These are phyloP conservation scores for Maudiozyma humilis DNA, from an alignment of 1,139 yeast species.

Conservation along the genomic window DNA sequence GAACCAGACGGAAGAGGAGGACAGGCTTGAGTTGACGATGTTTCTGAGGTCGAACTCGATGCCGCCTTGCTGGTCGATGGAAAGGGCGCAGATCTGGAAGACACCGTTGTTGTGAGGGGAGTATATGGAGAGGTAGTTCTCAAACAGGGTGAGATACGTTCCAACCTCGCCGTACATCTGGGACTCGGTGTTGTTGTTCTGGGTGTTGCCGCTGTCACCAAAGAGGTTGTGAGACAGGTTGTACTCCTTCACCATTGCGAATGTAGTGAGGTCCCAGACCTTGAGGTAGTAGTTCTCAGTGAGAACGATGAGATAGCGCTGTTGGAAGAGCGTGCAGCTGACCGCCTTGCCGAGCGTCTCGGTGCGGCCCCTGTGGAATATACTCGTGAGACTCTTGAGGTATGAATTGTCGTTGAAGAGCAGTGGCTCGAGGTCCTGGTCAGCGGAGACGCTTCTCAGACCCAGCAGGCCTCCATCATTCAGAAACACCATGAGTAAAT, in stretches of 20 bases:
- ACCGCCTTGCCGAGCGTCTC: constrained; percentile 19
- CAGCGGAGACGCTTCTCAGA: constrained; percentile 35
- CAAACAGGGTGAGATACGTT: constrained; percentile 18
- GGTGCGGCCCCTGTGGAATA: constrained; percentile 17
- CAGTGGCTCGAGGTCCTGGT: constrained; percentile 39
- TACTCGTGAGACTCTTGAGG: constrained; percentile 34
- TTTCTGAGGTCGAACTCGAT: constrained; percentile 10
- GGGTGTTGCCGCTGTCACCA: background rate
- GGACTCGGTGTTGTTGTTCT: background rate
- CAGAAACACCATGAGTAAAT: constrained; percentile 46
- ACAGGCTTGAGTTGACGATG: constrained; percentile 22
- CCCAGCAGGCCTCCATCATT: constrained; percentile 66
- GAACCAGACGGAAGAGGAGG: constrained; percentile 42
- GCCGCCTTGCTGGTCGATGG: constrained; percentile 22
- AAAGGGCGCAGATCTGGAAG: constrained; percentile 37
- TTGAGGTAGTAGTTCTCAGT: constrained; percentile 35
- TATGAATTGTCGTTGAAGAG: constrained; percentile 52
- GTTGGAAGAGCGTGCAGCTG: constrained; percentile 18
- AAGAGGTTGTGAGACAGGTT: constrained; percentile 25
- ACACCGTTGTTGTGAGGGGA: constrained; percentile 40
- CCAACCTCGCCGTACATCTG: constrained; percentile 23
- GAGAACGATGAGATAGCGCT: constrained; percentile 21
- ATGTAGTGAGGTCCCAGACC: constrained; percentile 46
- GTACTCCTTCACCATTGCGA: constrained; percentile 32
- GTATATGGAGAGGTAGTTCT: constrained; percentile 28